Percentiles rank a stretch among this genome's conserved stretches.
Evolutionary conservation across 1,284 basidiomycete genomes (phyloP).

Genomic region (Blastosporella zonata): DNA sequence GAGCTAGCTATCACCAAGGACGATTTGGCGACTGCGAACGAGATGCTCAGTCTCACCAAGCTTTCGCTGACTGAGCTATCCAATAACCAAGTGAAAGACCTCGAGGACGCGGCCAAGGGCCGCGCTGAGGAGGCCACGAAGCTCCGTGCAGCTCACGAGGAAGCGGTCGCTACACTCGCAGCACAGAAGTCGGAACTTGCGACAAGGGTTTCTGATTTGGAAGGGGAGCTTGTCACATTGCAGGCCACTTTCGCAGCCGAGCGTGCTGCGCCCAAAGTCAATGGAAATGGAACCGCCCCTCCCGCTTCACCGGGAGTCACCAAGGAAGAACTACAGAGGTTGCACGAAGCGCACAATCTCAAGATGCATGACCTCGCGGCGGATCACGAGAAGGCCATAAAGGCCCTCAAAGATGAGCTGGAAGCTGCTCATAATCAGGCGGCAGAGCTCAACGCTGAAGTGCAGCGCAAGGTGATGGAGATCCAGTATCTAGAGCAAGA

Average conservation of each 20-base stretch:
- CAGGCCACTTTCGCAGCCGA: constrained; percentile 53
- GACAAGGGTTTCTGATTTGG: constrained; percentile 62
- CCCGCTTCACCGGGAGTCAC: constrained; percentile 53
- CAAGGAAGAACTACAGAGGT: constrained; percentile 68
- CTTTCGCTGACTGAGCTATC: constrained; percentile 68
- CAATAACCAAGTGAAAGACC: constrained; percentile 63
- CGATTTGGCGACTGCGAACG: constrained; percentile 56
- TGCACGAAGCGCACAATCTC: constrained; percentile 79
- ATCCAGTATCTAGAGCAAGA: constrained; percentile 75
- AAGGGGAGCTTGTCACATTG: constrained; percentile 69
- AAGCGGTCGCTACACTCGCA: constrained; percentile 50
- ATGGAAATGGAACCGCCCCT: constrained; percentile 43
- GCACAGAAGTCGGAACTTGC: constrained; percentile 59
- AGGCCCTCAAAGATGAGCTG: constrained; percentile 57
- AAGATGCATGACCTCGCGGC: constrained; percentile 77
- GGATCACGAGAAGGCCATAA: constrained; percentile 62
- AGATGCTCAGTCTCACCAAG: constrained; percentile 63
- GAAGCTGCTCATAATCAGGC: constrained; percentile 53
- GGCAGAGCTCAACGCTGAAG: constrained; percentile 56
- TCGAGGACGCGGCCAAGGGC: constrained; percentile 65
- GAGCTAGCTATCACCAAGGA: constrained; percentile 63
- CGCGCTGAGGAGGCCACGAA: constrained; percentile 68
- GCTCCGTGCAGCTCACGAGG: constrained; percentile 56
- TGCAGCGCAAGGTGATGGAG: constrained; percentile 73
- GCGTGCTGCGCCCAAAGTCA: constrained; percentile 49